phyloP scores from a whole-genome alignment of 2,329 filamentous ascomycete species.

The Trichoderma semiorbis region DNA sequence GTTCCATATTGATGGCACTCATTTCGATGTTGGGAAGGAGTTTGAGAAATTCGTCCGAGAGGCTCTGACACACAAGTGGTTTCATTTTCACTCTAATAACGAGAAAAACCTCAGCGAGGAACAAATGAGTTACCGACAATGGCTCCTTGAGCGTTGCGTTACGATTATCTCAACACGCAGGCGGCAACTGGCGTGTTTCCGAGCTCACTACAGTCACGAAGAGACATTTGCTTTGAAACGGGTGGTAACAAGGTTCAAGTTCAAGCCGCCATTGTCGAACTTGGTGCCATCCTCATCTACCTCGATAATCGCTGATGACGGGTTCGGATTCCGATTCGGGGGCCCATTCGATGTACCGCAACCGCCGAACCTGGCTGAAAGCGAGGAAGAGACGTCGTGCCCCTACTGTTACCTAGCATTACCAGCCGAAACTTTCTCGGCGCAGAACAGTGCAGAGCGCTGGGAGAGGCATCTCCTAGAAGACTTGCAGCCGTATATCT shows the following conservation, averaged over 20 bases:
- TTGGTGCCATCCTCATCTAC: neutral
- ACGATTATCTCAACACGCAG: neutral
- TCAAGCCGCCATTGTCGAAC: neutral
- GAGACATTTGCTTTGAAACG: neutral
- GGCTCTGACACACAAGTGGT: neutral
- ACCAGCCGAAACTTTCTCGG: neutral
- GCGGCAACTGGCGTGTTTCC: neutral
- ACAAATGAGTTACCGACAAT: neutral
- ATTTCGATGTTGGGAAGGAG: neutral
- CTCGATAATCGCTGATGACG: rapidly evolving
- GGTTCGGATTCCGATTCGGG: neutral
- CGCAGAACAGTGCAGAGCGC: neutral
- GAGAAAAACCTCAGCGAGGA: neutral
- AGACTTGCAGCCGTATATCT: neutral
- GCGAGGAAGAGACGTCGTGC: neutral
- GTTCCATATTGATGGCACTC: neutral
- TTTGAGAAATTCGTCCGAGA: neutral
- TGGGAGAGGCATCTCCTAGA: neutral
- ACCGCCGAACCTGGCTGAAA: neutral
- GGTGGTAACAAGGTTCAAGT: neutral
- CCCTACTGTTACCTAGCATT: neutral
- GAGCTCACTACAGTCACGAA: neutral
- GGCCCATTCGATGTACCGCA: neutral
- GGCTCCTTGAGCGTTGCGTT: neutral
- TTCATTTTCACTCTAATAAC: neutral